Base-by-base conservation (phyloP, 1,284 basidiomycete species). In the Leccinum ponderosum region DNA sequence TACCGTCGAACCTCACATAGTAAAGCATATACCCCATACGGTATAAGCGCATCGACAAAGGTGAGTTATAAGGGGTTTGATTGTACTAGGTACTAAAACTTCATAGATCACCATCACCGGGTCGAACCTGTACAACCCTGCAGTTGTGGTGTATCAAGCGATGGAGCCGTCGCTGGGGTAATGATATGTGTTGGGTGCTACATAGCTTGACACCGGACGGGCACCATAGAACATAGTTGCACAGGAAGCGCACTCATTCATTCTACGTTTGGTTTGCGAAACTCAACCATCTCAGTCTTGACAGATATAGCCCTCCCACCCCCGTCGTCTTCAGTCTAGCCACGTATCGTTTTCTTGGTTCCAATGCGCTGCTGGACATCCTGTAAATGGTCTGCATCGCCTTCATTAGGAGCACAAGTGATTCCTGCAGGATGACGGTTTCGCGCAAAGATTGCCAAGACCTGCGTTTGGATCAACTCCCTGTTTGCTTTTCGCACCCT, bases 241-340 rank as follows among this genome's bases (percentile, higher is more conserved):
- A 73, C 72, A 71, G 71, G 72, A 73, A 63, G 70, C 60, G 64
- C 57, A 62, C 52, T 52, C 51, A 35, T 61, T 25, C 47, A 52
- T n/a, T 60, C 8, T 56, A 55, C 1, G 37, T 62, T 60, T 62
- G 60, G 59, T 63, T 60, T 53, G 63, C 55, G 56, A 61, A 59
- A 56, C 42, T 69, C 31, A 53, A 55, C 54, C 51, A 56, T 63
- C 33, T 53, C 56, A 54, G 68, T 58, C 54, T 69, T 69, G 56
- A 56, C 64, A 67, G 73, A 42, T 1, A 25, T 20, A 37, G 57
- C 67, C 63, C 62, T 60, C 64, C 64, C 69, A 55, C 71, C 75
- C 75, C 60, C 58, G 27, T 39, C 3, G 7, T 65, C 70, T 73
- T 56, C 25, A 33, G 56, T 37, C 57, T n/a, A 15, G 71, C 72